Base-by-base conservation (phyloP, 768 basidiomycete genomes). In the Hygrocybe coccinea region DNA sequence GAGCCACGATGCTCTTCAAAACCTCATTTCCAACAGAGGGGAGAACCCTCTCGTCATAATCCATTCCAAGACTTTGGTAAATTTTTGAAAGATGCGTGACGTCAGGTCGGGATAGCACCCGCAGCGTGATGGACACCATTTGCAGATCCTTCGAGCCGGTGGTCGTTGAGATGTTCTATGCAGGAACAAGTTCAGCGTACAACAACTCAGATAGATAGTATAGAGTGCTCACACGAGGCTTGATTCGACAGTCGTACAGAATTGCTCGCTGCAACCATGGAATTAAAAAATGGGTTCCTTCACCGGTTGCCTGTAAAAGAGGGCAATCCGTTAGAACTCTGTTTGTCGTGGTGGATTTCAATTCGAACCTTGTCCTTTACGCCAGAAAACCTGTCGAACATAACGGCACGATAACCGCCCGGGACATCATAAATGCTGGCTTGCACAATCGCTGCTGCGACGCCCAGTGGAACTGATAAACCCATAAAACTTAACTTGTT, bases 11-110 rank as follows among this genome's bases (percentile, higher is more conserved):
- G 60, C 89, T 91, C 75, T 99, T 99, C 60, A 99, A 68, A 11
- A 99, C 95, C 75, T 98, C 95, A 64, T 98, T 98, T 37, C 94
- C 95, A 66, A 98, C 95, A 43, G 95, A 97, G 2, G 95, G 95
- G 29, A 98, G 76, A 0, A 98, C 95, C 63, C 97, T 85, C 76
- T 99, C 97, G 71, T 98, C 97, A 69, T 98, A 99, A 70, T 98
- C 97, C 71, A 91, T 69, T 44, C 97, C 97, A 55, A 99, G 80
- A 64, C 80, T 86, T 74, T 97, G 92, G 76, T 99, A 99, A 67
- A 99, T 95, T 74, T 84, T 91, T 17, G 95, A 68, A 24, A 99
- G 79, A 69, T 95, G 91, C 29, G 81, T 74, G 35, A 87, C 82
- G 73, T 98, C 94, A 15, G 97, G 97, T 50, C 95, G 79, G 21